Percentiles rank a stretch among this genome's conserved stretches.
phyloP scores from a whole-genome alignment of 768 basidiomycete species.

The Hypsizygus marmoreus region DNA sequence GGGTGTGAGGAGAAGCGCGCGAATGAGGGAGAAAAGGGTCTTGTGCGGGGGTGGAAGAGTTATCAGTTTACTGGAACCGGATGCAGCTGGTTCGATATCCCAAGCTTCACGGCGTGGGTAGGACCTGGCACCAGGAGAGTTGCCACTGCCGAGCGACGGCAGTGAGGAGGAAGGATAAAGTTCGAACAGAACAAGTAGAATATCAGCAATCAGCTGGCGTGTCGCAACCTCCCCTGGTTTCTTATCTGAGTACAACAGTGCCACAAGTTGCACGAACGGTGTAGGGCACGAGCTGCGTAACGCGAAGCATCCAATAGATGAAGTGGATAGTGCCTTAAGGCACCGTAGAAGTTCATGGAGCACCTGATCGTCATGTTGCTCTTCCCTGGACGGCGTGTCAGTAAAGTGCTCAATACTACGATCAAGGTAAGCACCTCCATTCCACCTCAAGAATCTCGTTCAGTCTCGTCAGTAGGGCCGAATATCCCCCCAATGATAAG shows the following conservation, averaged over 20 bases:
- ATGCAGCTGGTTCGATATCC: conserved; percentile 47
- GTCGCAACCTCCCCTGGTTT: conserved; percentile 94
- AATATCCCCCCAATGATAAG: conserved; percentile 81
- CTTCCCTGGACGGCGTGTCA: conserved; percentile 63
- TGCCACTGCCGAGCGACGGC: conserved; percentile 46
- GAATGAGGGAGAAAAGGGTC: conserved; percentile 71
- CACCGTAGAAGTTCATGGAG: conserved; percentile 91
- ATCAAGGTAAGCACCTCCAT: conserved; percentile 70
- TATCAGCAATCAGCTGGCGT: conserved; percentile 87
- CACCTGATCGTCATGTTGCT: conserved; percentile 96
- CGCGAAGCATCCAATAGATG: conserved; percentile 85
- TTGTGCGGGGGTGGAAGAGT: conserved; percentile 75
- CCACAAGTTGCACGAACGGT: conserved; percentile 82
- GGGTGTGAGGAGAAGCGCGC: conserved; percentile 72
- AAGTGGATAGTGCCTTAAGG: conserved; percentile 91
- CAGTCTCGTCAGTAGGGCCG: conserved; percentile 76
- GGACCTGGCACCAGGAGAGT: conserved; percentile 26
- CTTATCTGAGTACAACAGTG: conserved; percentile 93
- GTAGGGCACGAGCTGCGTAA: conserved; percentile 87
- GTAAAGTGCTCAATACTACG: neutral
- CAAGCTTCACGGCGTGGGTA: conserved; percentile 53
- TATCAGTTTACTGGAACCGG: conserved; percentile 50
- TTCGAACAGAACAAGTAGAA: conserved; percentile 86
- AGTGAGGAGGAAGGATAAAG: conserved; percentile 77
- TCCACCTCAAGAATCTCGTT: conserved; percentile 94